Evolutionary conservation across 192 early-diverging fungal genomes (phyloP), one percentile per base, ranked within the genome.

Genomic region (Glomus cerebriforme): DNA sequence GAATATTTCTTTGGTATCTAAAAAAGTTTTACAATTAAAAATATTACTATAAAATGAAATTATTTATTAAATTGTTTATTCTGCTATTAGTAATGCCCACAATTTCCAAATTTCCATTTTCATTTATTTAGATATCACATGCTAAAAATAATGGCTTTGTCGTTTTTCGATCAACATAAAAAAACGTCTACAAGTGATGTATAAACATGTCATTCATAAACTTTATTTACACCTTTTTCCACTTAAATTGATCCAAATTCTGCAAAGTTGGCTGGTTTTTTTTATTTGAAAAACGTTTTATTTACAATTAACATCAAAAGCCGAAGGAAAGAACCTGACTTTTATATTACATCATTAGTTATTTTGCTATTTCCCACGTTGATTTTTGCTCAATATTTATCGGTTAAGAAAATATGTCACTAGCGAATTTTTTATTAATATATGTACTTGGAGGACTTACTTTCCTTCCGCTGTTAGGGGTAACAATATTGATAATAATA

Each of bases 381-480:
- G 13, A 54, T 54, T 54, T n/a, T 54, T 4, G 15, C 17, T 54
- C 17, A 15, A 13, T 19, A 4, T 22, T 54, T 1, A 54, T 54
- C 47, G 17, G 3, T 27, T 7, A 3, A 27, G 27, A 37, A 34
- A 59, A 34, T 8, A n/a, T 29, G n/a, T 59, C 72, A 59, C 9
- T 59, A 29, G 72, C 24, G 19, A 59, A 13, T 34, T 59, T 73
- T 59, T 7, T 59, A 35, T 59, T 73, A 35, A 59, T 73, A 59
- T 73, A 73, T 3, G 19, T 59, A 54, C 9, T 73, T 19, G 72
- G 72, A 0, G 72, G 72, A 1, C 5, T 73, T 34, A 73, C 72
- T 5, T 59, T 73, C 37, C 2, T 73, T 32, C 72, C 72, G 13
- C 7, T 73, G 2, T 39, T 73, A 59, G 58, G 54, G 8, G 9